Base-by-base conservation (phyloP, 176 grass and related monocot genomes). In the Triticum turgidum region DNA sequence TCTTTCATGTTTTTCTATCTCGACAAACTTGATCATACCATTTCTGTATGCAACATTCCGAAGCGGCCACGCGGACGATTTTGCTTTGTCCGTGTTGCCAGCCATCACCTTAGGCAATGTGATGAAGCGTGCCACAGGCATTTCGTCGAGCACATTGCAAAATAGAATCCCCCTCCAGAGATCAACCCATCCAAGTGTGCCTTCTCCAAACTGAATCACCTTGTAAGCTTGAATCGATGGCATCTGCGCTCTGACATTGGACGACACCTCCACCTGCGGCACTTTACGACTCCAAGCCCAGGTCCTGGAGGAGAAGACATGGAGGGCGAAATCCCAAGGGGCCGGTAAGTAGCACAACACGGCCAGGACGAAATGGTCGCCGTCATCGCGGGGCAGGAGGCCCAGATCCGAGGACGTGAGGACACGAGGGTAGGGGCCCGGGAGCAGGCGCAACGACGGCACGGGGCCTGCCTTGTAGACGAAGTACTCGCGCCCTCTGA, bases 401-500 rank as follows among this genome's bases (percentile, higher is more conserved):
- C 33, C 49, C 32, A 61, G 13, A 25, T 29, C 71, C 13, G 21
- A 71, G 7, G 35, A 21, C 0, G n/a, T 38, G 49, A 27, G 32
- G 1, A 15, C 1, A 4, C 4, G 47, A 13, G 33, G 2, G 24
- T 22, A 21, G 47, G 12, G 11, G 2, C 2, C 6, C 18, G 47
- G 66, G 13, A 37, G 30, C 4, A 54, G 14, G 47, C 58, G 66
- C 10, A 72, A 18, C 33, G 49, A 72, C 8, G 81, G 67, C 32
- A 12, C 15, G 15, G 47, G 66, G 81, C 54, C 66, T n/a, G 45
- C 80, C 47, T 18, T 82, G 80, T 82, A 82, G 12, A 82, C 3
- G 65, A 82, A 82, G 47, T 27, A 39, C 20, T 82, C 80, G 22
- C 3, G 22, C 5, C 24, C 41, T 25, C 6, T 3, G 6, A 9